phyloP scores from a whole-genome alignment of 441 rosid genomes.

The Populus trichocarpa region DNA sequence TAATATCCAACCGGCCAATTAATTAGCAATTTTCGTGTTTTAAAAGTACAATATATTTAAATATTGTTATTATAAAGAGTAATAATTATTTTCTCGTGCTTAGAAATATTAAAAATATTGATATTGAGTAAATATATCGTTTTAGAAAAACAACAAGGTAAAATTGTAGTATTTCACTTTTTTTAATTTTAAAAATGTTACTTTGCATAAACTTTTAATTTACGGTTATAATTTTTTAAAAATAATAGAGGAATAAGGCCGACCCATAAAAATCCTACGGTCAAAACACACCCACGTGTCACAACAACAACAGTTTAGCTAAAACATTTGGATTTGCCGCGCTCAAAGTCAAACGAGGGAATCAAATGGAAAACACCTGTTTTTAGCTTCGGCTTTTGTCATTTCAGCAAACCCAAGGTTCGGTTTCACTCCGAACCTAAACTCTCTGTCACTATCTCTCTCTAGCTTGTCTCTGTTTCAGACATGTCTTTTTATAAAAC shows the following conservation, averaged over 20 bases:
- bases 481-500: conserved; percentile 9
- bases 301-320: neutral
- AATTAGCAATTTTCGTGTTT: no score
- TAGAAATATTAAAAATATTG: no score
- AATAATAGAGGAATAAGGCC: neutral
- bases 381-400: conserved; percentile 36
- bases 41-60: no score
- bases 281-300: conserved; percentile 13
- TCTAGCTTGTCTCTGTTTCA: conserved; percentile 15
- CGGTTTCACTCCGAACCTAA: conserved; percentile 36
- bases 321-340: conserved; percentile 36
- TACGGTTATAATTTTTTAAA: no score
- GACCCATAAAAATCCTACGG: neutral
- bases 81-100: accelerated
- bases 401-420: conserved; percentile 23
- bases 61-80: accelerated
- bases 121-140: no score
- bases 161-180: no score
- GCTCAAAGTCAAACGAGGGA: conserved; percentile 33
- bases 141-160: no score
- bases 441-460: neutral
- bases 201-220: no score
- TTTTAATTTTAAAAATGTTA: no score
- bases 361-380: neutral
- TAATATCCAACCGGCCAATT: accelerated